A percentile compares a stretch with the other conserved stretches of the same genome.
phyloP scores from a whole-genome alignment of 352 stramenopile genomes.

The Paralagenidium karlingii region DNA sequence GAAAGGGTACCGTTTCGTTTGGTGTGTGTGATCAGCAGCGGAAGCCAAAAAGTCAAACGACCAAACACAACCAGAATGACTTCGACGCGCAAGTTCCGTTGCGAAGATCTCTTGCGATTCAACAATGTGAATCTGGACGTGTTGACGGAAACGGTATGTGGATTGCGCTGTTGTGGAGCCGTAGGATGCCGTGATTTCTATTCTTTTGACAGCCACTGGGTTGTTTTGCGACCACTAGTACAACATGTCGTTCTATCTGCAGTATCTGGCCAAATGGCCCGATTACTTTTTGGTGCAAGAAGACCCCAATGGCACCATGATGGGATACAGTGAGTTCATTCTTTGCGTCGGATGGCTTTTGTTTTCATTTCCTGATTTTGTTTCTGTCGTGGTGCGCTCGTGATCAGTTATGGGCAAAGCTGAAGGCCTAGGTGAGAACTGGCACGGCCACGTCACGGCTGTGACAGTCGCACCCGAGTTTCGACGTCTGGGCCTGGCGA shows the following conservation, averaged over 20 bases:
- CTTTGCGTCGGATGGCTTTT: not conserved
- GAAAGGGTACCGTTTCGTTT: too few relatives aligned
- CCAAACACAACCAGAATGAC: conserved; percentile 74
- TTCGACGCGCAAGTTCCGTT: conserved; percentile 91
- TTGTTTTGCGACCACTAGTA: conserved; percentile 39
- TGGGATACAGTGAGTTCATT: conserved; percentile 84
- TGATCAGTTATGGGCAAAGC: conserved; percentile 90
- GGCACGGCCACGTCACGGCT: conserved; percentile 97
- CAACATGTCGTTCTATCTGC: conserved; percentile 96
- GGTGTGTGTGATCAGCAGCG: too few relatives aligned
- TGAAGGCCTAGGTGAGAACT: conserved; percentile 90
- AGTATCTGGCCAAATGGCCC: conserved; percentile 95
- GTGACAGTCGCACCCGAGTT: conserved; percentile 97
- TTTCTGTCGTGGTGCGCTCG: conserved; percentile 3
- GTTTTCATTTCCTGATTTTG: not conserved
- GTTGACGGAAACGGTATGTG: conserved; percentile 86
- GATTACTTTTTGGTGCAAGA: conserved; percentile 95
- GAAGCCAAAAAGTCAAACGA: too few relatives aligned
- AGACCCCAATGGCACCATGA: conserved; percentile 86
- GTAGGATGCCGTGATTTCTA: not conserved
- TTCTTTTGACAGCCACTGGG: conserved; percentile 2
- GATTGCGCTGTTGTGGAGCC: not conserved
- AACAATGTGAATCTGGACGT: conserved; percentile 98
- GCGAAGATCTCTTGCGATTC: conserved; percentile 96
- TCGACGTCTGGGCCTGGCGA: conserved; percentile 82